phyloP scores from a whole-genome alignment of 805 yeast genomes.

The Pichia exigua region DNA sequence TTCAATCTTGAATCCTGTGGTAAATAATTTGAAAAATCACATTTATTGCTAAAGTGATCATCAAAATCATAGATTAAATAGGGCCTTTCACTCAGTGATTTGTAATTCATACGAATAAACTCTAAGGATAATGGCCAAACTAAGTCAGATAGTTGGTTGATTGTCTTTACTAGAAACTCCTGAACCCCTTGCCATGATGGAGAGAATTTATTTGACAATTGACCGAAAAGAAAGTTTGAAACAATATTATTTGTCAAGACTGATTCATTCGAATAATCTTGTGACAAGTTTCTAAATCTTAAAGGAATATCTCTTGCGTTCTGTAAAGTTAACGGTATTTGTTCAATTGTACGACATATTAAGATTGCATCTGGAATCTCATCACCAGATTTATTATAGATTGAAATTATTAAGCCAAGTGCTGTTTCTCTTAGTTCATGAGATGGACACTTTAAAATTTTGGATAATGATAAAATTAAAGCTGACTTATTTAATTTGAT shows the following conservation, averaged over 20 bases:
- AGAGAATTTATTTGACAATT: conserved; percentile 64
- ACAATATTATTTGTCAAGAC: conserved; percentile 27
- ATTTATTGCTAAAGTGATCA: conserved; percentile 2
- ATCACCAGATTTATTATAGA: conserved; percentile 27
- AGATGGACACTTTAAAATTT: conserved; percentile 41
- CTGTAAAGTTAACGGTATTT: conserved; percentile 59
- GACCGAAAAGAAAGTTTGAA: conserved; percentile 54
- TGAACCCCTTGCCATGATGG: conserved; percentile 79
- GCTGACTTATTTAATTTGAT: conserved; percentile 6
- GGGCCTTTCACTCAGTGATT: conserved; percentile 8
- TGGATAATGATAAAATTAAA: conserved; percentile 20
- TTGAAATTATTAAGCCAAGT: conserved; percentile 32
- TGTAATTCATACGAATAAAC: conserved; percentile 25
- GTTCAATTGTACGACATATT: conserved; percentile 57
- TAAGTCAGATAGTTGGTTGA: conserved; percentile 32
- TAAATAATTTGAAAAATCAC: conserved; percentile 29
- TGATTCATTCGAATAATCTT: conserved; percentile 31
- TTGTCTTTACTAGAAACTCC: conserved; percentile 47
- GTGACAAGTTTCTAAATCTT: conserved; percentile 54
- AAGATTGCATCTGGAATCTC: conserved; percentile 18
- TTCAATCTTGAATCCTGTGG: conserved; percentile 40
- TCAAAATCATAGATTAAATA: conserved; percentile 16
- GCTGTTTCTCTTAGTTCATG: conserved; percentile 44
- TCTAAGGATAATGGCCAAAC: conserved; percentile 50
- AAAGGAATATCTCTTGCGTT: conserved; percentile 69